Evolutionary conservation across 495 filamentous ascomycete genomes (phyloP).

Genomic region (Xanthoparmelia taractica): DNA sequence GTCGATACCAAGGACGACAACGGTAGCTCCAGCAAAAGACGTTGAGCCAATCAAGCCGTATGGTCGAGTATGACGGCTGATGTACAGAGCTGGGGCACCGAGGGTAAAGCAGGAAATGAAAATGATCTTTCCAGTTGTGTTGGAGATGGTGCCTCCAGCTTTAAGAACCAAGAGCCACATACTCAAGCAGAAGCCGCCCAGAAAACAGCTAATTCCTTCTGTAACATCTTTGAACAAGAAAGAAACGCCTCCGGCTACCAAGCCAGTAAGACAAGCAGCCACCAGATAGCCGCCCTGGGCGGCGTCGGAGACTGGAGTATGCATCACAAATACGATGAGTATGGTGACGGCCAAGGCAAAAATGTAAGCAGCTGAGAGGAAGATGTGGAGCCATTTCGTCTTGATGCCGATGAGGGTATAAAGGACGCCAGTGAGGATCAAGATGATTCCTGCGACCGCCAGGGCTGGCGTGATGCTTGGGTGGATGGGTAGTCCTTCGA

Average conservation of each 20-base stretch:
- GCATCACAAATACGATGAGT: conserved; percentile 86
- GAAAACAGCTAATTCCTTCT: conserved; percentile 76
- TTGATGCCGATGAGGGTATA: conserved; percentile 77
- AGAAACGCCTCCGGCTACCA: conserved; percentile 66
- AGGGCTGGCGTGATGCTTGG: conserved; percentile 73
- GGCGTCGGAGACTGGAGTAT: conserved; percentile 62
- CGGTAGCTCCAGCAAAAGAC: conserved; percentile 75
- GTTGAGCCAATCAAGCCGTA: conserved; percentile 70
- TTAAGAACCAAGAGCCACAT: conserved; percentile 87
- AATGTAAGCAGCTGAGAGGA: conserved; percentile 69
- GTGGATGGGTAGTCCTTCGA: conserved; percentile 56
- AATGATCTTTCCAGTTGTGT: conserved; percentile 53
- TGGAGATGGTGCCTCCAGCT: conserved; percentile 63
- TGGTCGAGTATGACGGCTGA: conserved; percentile 67
- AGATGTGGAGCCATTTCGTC: conserved; percentile 75
- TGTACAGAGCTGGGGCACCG: conserved; percentile 62
- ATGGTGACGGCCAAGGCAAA: conserved; percentile 68
- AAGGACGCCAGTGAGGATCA: conserved; percentile 60
- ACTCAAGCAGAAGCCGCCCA: conserved; percentile 79
- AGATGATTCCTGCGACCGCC: conserved; percentile 67
- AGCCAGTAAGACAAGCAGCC: conserved; percentile 65
- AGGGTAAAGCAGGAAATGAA: conserved; percentile 69
- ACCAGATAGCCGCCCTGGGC: conserved; percentile 87
- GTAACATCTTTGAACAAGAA: conserved; percentile 79
- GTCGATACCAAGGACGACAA: conserved; percentile 74